Percentiles rank a stretch among this genome's conserved stretches.
Conservation (phyloP, 441 rosid genomes). For the Mallotus japonicus region DNA sequence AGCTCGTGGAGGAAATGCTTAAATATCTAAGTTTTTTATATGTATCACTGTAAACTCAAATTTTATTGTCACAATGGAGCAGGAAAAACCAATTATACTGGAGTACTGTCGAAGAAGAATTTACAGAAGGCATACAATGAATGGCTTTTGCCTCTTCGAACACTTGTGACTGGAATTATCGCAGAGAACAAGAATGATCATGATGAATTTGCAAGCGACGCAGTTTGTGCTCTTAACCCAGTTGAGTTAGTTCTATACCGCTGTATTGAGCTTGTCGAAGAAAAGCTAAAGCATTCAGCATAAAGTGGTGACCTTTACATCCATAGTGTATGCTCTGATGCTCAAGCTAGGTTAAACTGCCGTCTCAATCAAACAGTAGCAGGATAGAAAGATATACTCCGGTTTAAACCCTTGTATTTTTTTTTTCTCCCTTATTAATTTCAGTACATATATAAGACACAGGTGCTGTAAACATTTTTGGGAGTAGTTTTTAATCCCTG, state of each 20-base stretch:
- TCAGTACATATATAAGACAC: no score
- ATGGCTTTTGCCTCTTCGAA: slow-evolving; percentile 84
- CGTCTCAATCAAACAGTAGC: no score
- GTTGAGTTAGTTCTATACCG: slow-evolving; percentile 67
- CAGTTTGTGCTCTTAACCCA: slow-evolving; percentile 54
- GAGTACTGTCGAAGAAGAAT: slow-evolving; percentile 48
- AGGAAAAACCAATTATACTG: slow-evolving; percentile 52
- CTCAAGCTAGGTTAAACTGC: not conserved
- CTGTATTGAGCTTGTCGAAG: slow-evolving; percentile 92
- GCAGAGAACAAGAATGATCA: slow-evolving; percentile 46
- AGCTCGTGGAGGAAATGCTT: no score
- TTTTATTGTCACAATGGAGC: slow-evolving; percentile 21
- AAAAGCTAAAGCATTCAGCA: slow-evolving; percentile 36
- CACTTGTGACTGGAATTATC: slow-evolving; percentile 46
- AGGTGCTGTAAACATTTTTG: no score
- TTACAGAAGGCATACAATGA: slow-evolving; percentile 60
- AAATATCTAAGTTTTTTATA: no score
- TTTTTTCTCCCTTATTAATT: no score
- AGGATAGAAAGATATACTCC: no score
- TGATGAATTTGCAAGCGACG: slow-evolving; percentile 34
- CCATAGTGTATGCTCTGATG: not conserved
- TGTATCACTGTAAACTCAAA: not conserved
- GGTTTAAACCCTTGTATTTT: no score
- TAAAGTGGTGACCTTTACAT: slow-evolving; percentile 2
- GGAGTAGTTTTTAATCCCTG: no score